Evolutionary conservation across 768 basidiomycete species (phyloP), one percentile per base, ranked within the genome.

Genomic region (Tylopilus balloui): DNA sequence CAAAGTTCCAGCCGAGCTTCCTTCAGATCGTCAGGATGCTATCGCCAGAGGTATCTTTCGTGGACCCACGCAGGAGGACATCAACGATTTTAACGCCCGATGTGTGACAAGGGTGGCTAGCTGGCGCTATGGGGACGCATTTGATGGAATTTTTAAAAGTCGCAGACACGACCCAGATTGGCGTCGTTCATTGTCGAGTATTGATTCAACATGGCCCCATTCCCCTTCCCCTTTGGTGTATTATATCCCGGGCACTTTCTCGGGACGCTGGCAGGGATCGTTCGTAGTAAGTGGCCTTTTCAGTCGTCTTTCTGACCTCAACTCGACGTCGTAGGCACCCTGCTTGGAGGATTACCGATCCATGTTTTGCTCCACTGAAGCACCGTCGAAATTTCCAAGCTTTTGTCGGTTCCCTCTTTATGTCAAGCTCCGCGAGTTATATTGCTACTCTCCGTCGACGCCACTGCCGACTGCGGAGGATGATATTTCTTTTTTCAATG

Each of bases 231-330:
- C 40, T 12, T 41, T 47, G 17, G 34, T 55, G 8, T 54, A 65
- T 17, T 79, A 81, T 54, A 63, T 65, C 43, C 66, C 73, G 20
- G 78, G 74, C 11, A 65, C 68, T 1, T 64, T 80, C 23, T 70
- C 71, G 3, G 80, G 79, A 17, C 64, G 60, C 31, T 81, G 77
- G 78, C 69, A 72, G 45, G 78, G 78, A 3, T 74, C 77, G 9
- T 71, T 66, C 34, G 70, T 78, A 12, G 79, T 80, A 53, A 47
- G 73, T 53, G 24, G 9, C 28, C 19, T 11, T 43, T 38, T 47
- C 24, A 20, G 50, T 32, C 10, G 10, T 42, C 39, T 25, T 6
- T 38, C 39, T 32, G 15, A 41, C 51, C 20, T 24, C 15, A 31
- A 21, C 47, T 51, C 43, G 49, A 23, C 45, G 38, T 35, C 45